Conservation (phyloP, 2,329 filamentous ascomycete species). For the Pseudogymnoascus sp. region DNA sequence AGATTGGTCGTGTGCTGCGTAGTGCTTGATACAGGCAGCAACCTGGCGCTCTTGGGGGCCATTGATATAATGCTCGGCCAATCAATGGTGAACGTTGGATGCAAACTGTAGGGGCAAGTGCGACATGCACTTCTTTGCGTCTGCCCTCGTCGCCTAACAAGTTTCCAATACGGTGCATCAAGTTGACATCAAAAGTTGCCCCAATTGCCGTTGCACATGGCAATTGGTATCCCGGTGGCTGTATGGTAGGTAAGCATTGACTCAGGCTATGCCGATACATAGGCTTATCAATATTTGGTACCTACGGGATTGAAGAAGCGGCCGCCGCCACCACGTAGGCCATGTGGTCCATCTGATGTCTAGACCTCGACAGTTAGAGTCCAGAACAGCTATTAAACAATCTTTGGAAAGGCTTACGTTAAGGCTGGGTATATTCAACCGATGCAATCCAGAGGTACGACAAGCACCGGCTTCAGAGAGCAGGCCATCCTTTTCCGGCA, state of each 20-base stretch:
- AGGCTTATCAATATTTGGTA: background rate
- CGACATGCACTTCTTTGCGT: constrained; percentile 25
- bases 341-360: constrained; percentile 25
- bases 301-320: constrained; percentile 23
- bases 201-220: constrained; percentile 24
- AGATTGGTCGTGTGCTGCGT: constrained; percentile 26
- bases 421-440: no score
- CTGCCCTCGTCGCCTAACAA: constrained; percentile 23
- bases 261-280: no score
- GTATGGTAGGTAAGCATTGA: no score
- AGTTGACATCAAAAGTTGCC: constrained; percentile 25
- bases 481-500: no score
- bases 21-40: constrained; percentile 26
- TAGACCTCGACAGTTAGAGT: no score
- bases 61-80: constrained; percentile 24
- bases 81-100: constrained; percentile 20
- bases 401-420: no score
- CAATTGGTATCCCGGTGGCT: constrained; percentile 22
- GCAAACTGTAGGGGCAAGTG: constrained; percentile 24
- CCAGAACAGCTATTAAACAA: no score
- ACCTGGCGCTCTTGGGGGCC: constrained; percentile 23
- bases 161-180: constrained; percentile 22
- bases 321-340: constrained; percentile 19
- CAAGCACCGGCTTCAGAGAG: no score
- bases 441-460: no score